Base-by-base conservation (phyloP, 106 monocot genomes). In the Gastrodia elata region DNA sequence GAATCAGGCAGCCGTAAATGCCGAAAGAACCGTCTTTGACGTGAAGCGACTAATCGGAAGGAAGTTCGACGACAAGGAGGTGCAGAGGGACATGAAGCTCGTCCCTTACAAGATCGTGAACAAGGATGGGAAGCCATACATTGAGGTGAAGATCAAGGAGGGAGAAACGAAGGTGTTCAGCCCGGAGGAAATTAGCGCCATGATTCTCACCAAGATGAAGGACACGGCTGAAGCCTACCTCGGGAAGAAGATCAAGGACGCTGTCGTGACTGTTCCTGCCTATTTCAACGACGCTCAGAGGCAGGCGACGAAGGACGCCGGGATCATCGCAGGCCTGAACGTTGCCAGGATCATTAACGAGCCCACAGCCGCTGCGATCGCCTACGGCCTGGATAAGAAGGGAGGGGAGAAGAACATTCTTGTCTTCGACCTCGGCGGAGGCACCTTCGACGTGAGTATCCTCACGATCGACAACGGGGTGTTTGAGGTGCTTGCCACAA, bases 201-300 rank as follows among this genome's bases (percentile, higher is more conserved):
- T 80, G 75, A 70, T 80, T 48, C 43, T 80, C 18, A 71, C 36
- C 20, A 80, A 75, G 61, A 75, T 80, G 81, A 81, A 81, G 10
- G 81, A 81, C 40, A 73, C 76, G 8, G 81, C 81, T 42, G 81
- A 81, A 28, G 76, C 72, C 39, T 76, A 73, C 65, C 81, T 81
- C 73, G 81, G 77, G 5, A 81, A 77, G 76, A 76, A 72, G 56
- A 73, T 81, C 9, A 81, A 73, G 77, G 81, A 81, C 77, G 81
- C 77, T 68, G 77, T 81, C 73, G 81, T 81, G 10, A 77, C 81
- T 41, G 81, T 81, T 40, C 81, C 77, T 72, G 76, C 81, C 1
- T 81, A 81, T 35, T 72, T 81, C 81, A 77, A 81, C 59, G 82
- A 77, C 73, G 77, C 82, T 56, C 82, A 82, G 68, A 77, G 82